A percentile compares a stretch with the other conserved stretches of the same genome.
These are phyloP conservation scores for Debaryomycetaceae sp. DNA, from an alignment of 1,139 yeast species.

Conservation along the genomic window DNA sequence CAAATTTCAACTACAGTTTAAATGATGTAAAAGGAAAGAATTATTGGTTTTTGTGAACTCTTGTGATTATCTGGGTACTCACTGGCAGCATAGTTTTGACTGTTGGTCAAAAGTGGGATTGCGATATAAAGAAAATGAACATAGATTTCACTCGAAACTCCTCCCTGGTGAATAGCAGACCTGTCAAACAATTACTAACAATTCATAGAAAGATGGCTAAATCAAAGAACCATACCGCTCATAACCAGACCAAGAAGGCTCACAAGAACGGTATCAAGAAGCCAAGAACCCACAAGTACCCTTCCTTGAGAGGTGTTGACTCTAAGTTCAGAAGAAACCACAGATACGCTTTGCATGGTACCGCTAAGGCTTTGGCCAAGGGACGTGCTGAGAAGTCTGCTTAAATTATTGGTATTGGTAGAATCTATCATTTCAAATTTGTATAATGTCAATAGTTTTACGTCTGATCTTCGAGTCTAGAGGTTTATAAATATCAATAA, in stretches of 20 bases:
- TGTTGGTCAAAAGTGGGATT: no score
- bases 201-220: conserved; percentile 67
- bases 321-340: conserved; percentile 99
- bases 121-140: no score
- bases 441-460: conserved; percentile 18
- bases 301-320: conserved; percentile 98
- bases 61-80: no score
- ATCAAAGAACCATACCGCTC: conserved; percentile 99
- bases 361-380: conserved; percentile 89
- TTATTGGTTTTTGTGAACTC: no score
- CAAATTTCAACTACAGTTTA: no score
- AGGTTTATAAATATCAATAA: conserved; percentile 11
- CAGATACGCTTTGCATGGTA: conserved; percentile 98
- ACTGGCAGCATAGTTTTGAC: no score
- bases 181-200: conserved; percentile 27
- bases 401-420: conserved; percentile 12
- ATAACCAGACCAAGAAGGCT: conserved; percentile 99
- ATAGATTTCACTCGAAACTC: no score
- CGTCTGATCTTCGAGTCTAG: conserved; percentile 10
- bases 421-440: conserved; percentile 4
- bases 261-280: conserved; percentile 99
- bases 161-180: no score
- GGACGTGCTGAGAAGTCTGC: conserved; percentile 50
- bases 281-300: conserved; percentile 97
- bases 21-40: no score